Conservation (phyloP, 768 basidiomycete species). For the Pisolithus albus region DNA sequence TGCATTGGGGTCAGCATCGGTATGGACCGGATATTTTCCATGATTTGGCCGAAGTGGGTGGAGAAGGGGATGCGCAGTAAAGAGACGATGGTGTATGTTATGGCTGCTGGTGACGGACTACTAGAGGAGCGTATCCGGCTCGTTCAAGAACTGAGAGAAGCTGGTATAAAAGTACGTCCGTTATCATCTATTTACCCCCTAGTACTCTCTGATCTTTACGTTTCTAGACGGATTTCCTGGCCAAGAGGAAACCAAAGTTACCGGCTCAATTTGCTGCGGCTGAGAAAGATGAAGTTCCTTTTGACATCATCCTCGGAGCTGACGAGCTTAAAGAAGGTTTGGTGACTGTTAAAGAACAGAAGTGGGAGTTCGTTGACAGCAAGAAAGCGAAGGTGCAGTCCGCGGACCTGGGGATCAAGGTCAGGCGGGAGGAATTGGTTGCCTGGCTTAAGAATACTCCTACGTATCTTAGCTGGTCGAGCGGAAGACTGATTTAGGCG, state of each 20-base stretch:
- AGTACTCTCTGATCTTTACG: conserved; percentile 1
- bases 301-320: conserved; percentile 84
- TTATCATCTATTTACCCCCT: conserved; percentile 2
- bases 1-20: conserved; percentile 93
- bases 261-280: conserved; percentile 82
- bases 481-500: conserved; percentile 22
- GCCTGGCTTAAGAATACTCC: conserved; percentile 49
- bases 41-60: conserved; percentile 83
- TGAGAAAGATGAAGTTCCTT: conserved; percentile 89
- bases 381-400: conserved; percentile 58
- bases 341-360: conserved; percentile 89
- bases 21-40: conserved; percentile 86
- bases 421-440: conserved; percentile 55
- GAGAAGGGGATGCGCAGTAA: conserved; percentile 77
- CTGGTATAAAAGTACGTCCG: conserved; percentile 75
- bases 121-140: conserved; percentile 79
- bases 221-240: conserved; percentile 79
- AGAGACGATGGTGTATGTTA: conserved; percentile 90
- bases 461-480: conserved; percentile 27
- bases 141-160: conserved; percentile 72
- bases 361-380: conserved; percentile 68
- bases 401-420: conserved; percentile 57
- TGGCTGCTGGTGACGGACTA: conserved; percentile 85
- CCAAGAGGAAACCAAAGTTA: conserved; percentile 88
- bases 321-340: conserved; percentile 80